These are phyloP conservation scores for Neonectria punicea DNA, from an alignment of 2,329 filamentous ascomycete genomes.

Conservation along the genomic window DNA sequence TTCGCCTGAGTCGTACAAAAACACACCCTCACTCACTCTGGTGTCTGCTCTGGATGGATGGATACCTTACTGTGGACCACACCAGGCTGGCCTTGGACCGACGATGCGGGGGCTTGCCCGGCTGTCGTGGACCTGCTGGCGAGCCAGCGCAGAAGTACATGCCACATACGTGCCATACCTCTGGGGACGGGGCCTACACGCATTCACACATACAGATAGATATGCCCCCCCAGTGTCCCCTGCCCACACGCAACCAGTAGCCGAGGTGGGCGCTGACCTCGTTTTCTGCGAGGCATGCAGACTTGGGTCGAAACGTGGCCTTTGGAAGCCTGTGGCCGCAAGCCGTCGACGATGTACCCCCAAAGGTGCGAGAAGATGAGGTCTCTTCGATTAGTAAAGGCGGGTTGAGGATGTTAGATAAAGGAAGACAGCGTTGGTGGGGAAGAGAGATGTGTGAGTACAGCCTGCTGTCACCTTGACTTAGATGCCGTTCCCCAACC, in stretches of 20 bases:
- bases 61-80: conserved; percentile 4
- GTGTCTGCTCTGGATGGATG: neutral
- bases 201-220: conserved; percentile 5
- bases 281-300: conserved; percentile 18
- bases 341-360: neutral
- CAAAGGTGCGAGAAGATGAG: neutral
- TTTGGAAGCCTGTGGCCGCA: neutral
- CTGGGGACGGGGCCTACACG: neutral
- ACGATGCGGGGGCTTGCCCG: conserved; percentile 18
- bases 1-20: neutral
- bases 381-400: conserved; percentile 5
- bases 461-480: conserved; percentile 11
- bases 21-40: conserved; percentile 1
- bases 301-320: conserved; percentile 24
- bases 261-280: conserved; percentile 4
- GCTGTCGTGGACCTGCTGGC: neutral
- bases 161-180: neutral
- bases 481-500: conserved; percentile 8
- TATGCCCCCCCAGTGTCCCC: conserved; percentile 1
- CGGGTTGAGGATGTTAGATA: conserved; percentile 7
- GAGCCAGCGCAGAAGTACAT: conserved; percentile 22
- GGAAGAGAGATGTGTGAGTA: neutral
- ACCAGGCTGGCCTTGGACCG: neutral
- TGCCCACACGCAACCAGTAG: conserved; percentile 1
- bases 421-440: neutral